Conservation (phyloP, 1,284 basidiomycete species). For the Chalciporus sp. region DNA sequence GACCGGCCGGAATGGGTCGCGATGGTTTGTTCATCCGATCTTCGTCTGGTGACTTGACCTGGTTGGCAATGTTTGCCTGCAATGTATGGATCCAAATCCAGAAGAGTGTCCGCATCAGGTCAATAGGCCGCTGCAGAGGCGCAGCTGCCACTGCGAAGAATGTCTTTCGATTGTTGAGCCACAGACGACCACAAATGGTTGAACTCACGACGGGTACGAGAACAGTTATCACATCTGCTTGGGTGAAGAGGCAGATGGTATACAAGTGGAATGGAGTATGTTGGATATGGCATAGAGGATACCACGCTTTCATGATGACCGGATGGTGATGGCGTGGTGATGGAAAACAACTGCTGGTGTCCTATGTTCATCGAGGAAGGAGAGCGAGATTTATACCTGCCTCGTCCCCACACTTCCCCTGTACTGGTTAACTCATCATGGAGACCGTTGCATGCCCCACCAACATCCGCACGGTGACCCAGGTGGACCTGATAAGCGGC, state of each 20-base stretch:
- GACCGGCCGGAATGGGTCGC: slow-evolving; percentile 42
- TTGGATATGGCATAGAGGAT: background rate
- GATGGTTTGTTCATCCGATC: slow-evolving; percentile 44
- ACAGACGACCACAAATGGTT: background rate
- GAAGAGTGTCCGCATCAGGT: slow-evolving; percentile 31
- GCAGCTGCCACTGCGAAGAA: slow-evolving; percentile 39
- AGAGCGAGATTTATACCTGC: no score
- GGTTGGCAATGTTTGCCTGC: slow-evolving; percentile 47
- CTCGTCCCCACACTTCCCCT: no score
- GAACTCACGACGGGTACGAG: slow-evolving; percentile 42
- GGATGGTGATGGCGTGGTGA: no score
- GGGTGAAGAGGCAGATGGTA: slow-evolving; percentile 44
- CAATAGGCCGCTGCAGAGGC: slow-evolving; percentile 24
- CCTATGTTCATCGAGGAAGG: no score
- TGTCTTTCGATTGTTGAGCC: slow-evolving; percentile 30
- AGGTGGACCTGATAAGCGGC: no score
- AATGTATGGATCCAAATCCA: slow-evolving; percentile 50
- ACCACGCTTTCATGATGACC: no score
- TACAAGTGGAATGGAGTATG: slow-evolving; percentile 26
- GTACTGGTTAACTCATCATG: no score
- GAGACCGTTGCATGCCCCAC: no score
- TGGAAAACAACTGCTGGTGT: no score
- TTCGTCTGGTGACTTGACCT: slow-evolving; percentile 41
- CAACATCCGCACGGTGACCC: no score
- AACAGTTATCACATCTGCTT: slow-evolving; percentile 43